These are phyloP conservation scores for Xylariales sp. DNA, from an alignment of 2,329 filamentous ascomycete species.

Conservation along the genomic window DNA sequence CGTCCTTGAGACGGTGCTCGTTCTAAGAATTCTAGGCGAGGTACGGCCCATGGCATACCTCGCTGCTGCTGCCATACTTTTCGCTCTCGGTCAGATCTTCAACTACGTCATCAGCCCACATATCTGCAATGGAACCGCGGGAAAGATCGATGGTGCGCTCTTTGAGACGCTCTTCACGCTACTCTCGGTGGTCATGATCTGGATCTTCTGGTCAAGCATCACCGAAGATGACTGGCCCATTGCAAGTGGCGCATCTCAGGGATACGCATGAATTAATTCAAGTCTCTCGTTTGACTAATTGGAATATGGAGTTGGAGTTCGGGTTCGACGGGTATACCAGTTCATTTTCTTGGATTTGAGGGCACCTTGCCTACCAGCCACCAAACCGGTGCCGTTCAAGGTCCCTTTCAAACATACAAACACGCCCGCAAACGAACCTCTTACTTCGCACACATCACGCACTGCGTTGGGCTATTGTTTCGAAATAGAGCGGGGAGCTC, in stretches of 20 bases:
- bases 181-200: constrained; percentile 74
- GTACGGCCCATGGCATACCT: constrained; percentile 90
- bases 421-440: background rate
- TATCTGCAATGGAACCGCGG: constrained; percentile 77
- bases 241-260: constrained; percentile 33
- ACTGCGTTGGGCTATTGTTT: too few relatives aligned
- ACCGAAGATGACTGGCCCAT: constrained; percentile 97
- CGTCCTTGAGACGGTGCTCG: constrained; percentile 75
- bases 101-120: constrained; percentile 90
- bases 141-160: constrained; percentile 86
- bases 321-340: constrained; percentile 26
- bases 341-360: constrained; percentile 22
- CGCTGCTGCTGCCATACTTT: constrained; percentile 66
- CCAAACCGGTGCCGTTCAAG: background rate
- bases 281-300: constrained; percentile 19
- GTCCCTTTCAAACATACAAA: background rate
- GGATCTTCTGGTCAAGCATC: constrained; percentile 98
- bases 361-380: constrained; percentile 8
- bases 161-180: constrained; percentile 94
- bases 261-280: constrained; percentile 30
- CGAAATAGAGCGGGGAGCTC: constrained; percentile 1
- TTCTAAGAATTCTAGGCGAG: constrained; percentile 82
- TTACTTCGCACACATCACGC: background rate
- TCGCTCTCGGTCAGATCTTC: constrained; percentile 91
- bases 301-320: constrained; percentile 28